Evolutionary conservation across 768 basidiomycete genomes (phyloP).

Genomic region (Kondoa malvinella): DNA sequence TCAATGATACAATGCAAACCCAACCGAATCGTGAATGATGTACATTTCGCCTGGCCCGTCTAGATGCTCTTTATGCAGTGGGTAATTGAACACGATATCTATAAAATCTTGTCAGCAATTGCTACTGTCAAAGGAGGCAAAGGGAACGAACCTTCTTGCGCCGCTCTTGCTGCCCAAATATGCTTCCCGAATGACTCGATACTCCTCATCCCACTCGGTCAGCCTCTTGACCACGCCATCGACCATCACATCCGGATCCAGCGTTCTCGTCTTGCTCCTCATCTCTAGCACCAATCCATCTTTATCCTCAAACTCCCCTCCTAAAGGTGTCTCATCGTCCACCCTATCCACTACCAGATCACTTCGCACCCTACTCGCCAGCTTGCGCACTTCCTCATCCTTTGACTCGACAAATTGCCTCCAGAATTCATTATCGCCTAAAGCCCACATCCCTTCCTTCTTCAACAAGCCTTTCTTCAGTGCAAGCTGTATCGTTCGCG

Average conservation of each 20-base stretch:
- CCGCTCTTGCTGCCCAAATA: constrained; percentile 11
- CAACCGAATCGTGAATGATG: no score
- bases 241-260: constrained; percentile 21
- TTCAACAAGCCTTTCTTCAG: constrained; percentile 2
- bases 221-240: not conserved
- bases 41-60: no score
- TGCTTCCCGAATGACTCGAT: not conserved
- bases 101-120: not conserved
- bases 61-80: not conserved
- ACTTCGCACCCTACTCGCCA: constrained; percentile 9
- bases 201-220: constrained; percentile 14
- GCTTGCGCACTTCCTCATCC: constrained; percentile 2
- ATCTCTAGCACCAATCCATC: constrained; percentile 4
- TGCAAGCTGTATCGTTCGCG: constrained; percentile 14
- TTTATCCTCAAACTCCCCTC: constrained; percentile 6
- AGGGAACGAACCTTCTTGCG: not conserved
- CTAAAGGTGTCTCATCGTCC: not conserved
- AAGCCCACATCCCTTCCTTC: constrained; percentile 12
- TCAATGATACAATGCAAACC: no score
- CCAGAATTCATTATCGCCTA: constrained; percentile 18
- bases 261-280: constrained; percentile 10
- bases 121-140: not conserved
- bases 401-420: constrained; percentile 4
- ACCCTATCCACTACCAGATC: constrained; percentile 7
- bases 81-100: not conserved